Evolutionary conservation across 352 stramenopile genomes (phyloP).

Genomic region (Phytophthora fragariae): DNA sequence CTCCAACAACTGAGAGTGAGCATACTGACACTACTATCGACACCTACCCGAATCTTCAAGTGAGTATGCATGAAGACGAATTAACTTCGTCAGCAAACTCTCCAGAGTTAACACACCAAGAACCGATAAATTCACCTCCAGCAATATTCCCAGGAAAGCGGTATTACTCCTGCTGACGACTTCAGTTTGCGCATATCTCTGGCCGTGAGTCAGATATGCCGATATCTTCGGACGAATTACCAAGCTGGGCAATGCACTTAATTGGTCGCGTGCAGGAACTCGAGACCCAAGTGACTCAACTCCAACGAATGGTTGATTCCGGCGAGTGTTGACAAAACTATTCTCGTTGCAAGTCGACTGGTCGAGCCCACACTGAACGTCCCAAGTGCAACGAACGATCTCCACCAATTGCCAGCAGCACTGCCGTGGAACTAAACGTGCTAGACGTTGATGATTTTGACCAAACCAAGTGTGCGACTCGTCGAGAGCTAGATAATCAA

Average conservation of each 20-base stretch:
- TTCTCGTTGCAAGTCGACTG: background rate
- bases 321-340: background rate
- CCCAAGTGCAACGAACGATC: background rate
- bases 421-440: background rate
- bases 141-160: background rate
- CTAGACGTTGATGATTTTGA: background rate
- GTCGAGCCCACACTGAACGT: background rate
- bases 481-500: background rate
- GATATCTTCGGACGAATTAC: slow-evolving; percentile 12
- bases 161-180: slow-evolving; percentile 9
- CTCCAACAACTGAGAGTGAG: background rate
- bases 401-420: background rate
- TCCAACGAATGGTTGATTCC: slow-evolving; percentile 15
- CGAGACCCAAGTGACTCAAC: slow-evolving; percentile 13
- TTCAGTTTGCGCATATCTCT: background rate
- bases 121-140: background rate
- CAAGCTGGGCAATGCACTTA: slow-evolving; percentile 16
- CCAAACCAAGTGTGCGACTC: background rate
- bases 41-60: background rate
- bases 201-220: background rate
- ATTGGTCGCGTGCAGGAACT: slow-evolving; percentile 16
- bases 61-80: background rate
- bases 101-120: background rate
- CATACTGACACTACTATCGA: background rate
- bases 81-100: background rate